Evolutionary conservation across 2,329 filamentous ascomycete genomes (phyloP), one percentile per base, ranked within the genome.

Genomic region (Rachicladosporium sp.): DNA sequence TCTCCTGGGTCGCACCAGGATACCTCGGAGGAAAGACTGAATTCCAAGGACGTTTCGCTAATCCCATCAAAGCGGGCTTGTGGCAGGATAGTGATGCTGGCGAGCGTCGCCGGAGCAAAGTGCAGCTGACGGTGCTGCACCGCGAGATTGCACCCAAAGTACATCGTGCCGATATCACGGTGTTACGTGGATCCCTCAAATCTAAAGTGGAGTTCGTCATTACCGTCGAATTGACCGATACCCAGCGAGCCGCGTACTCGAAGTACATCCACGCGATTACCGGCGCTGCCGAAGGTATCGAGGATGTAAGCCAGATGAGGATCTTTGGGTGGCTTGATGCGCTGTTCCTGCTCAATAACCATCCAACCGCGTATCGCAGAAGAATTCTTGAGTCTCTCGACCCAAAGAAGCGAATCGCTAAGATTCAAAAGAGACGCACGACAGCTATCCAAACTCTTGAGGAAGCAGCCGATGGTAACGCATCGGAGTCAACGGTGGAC

Each of bases 151-250:
- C 72, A 1, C 82, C 85, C 4, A 93, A 93, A 58, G 76, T 93
- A 10, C 70, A 88, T 52, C 76, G 88, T 21, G 76, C 73, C 6
- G 85, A 82, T 37, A 80, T 86, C 44, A 70, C 71, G 2, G 76
- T 71, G 4, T 65, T 93, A 33, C 71, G 72, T 45, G 66, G 76
- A 9, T 74, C 78, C 31, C 65, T 94, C 33, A 83, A 82, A 2
- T 64, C 67, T 0, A 95, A 94, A 57, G 73, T 71, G 6, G 88
- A 95, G 54, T 94, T 89, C 53, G 73, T 93, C 23, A 71, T 95
- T 38, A 82, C 71, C 3, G 66, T 94, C 4, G 74, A 80, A 5
- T 64, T 91, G 8, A 84, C 82, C 0, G 50, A 63, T 0, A 35
- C 82, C 1, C 88, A 95, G 58, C 62, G 59, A 33, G 51, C 64